Base-by-base conservation (phyloP, 129 eudicot genomes). In the Helichrysum umbraculigerum region DNA sequence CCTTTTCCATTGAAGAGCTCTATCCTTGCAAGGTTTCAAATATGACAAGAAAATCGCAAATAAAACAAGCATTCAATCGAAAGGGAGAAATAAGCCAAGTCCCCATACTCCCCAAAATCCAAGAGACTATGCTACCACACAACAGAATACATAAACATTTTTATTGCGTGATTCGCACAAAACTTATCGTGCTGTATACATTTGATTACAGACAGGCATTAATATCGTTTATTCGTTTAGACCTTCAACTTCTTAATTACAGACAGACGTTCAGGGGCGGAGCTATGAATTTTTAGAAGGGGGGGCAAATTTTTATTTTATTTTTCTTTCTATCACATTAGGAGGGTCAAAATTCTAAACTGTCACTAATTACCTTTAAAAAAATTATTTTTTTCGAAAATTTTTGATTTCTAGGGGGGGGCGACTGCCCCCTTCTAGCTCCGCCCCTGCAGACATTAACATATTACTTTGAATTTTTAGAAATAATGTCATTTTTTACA, bases 1-100 rank as follows among this genome's bases (percentile, higher is more conserved):
- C 97, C 97, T 87, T 89, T 91, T 64, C 98, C 97, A 89, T 94
- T 82, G 75, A 94, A 91, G 61, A 94, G 96, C 87, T 91, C 96
- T 88, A 94, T 83, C 97, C 97, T 91, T 85, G 76, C 84, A 86
- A 41, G 39, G 73, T 70, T 65, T 65, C 35, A 35, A 19, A 60
- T 44, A 47, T 39, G 66, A 59, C 4, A 73, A 76, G 58, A 68
- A 78, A 76, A 72, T 34, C 33, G 73, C 32, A 79, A 41, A 72
- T 73, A 66, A 70, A 69, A 44, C 72, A 63, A 32, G 66, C 35
- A 57, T n/a, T n/a, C n/a, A n/a, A n/a, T n/a, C n/a, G n/a, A n/a
- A 33, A 28, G 33, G 19, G 52, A 76, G 59, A 72, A 35, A 35
- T 32, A 61, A 79, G 35, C 28, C 4, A 63, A 75, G 34, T 75